Percentiles rank a stretch among this genome's conserved stretches.
phyloP scores from a whole-genome alignment of 2,329 filamentous ascomycete species.

The Xylariaceae sp. region DNA sequence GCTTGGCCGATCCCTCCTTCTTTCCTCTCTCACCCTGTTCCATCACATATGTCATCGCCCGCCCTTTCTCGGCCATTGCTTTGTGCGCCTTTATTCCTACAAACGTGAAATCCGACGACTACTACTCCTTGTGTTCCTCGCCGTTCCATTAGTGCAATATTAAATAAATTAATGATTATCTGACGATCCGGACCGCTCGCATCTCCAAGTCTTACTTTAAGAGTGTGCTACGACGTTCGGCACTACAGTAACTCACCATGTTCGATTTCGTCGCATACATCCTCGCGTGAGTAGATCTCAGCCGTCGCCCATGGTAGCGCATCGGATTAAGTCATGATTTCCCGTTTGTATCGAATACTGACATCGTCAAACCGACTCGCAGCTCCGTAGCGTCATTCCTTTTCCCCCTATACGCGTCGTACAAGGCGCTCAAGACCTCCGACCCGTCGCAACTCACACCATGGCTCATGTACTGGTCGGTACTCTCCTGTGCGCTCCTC shows the following conservation, averaged over 20 bases:
- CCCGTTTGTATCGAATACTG: background rate
- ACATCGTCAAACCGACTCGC: slow-evolving; percentile 10
- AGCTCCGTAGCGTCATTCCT: slow-evolving; percentile 85
- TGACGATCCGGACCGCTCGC: background rate
- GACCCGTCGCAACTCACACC: slow-evolving; percentile 85
- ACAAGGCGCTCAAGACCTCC: slow-evolving; percentile 91
- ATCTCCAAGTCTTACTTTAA: background rate
- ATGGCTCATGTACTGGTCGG: slow-evolving; percentile 99
- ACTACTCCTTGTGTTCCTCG: background rate
- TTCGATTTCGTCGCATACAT: slow-evolving; percentile 24
- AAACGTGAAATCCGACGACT: background rate
- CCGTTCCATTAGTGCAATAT: background rate
- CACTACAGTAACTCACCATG: slow-evolving; percentile 11
- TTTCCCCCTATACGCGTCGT: slow-evolving; percentile 93
- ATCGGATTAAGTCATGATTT: background rate
- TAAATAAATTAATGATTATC: background rate
- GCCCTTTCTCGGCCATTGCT: background rate
- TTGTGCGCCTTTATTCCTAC: background rate
- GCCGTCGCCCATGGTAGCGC: background rate
- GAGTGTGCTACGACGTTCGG: background rate
- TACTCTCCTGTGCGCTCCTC: slow-evolving; percentile 73
- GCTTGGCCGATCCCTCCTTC: background rate
- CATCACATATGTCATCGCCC: background rate
- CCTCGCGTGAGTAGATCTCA: slow-evolving; percentile 16
- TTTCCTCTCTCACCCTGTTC: background rate